Evolutionary conservation across 2,329 filamentous ascomycete species (phyloP).

Genomic region (Neonectria punicea): DNA sequence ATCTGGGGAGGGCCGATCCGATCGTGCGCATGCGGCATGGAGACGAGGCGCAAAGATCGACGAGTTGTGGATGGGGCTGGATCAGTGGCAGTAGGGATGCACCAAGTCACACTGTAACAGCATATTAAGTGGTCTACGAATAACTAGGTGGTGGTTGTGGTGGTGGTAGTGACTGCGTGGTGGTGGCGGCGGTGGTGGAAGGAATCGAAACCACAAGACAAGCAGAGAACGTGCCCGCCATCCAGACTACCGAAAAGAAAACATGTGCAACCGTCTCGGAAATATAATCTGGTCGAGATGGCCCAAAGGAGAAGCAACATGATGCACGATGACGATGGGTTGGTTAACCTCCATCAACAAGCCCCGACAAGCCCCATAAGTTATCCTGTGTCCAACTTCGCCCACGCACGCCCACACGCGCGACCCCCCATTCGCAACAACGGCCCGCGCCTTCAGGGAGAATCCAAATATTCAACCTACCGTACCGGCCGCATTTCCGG

Average conservation of each 20-base stretch:
- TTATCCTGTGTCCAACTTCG: background rate
- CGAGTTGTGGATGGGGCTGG: background rate
- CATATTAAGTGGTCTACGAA: background rate
- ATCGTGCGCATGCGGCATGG: background rate
- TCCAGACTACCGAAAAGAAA: background rate
- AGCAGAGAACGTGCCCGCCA: background rate
- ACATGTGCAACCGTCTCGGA: background rate
- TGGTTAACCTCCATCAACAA: background rate
- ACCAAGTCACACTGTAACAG: background rate
- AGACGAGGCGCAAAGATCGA: background rate
- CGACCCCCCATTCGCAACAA: background rate
- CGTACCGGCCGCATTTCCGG: background rate
- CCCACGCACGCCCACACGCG: background rate
- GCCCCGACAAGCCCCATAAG: background rate
- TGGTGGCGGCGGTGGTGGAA: background rate
- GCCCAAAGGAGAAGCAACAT: constrained; percentile 1
- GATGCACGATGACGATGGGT: constrained; percentile 4
- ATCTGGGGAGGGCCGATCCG: background rate
- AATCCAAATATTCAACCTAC: background rate
- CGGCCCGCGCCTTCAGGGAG: background rate
- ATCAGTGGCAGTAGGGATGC: too few relatives aligned
- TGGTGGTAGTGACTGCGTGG: background rate
- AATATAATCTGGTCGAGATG: background rate
- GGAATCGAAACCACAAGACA: background rate
- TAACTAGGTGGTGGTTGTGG: too few relatives aligned